Evolutionary conservation across 495 filamentous ascomycete species (phyloP).

Genomic region (Tuber umbilicatum): DNA sequence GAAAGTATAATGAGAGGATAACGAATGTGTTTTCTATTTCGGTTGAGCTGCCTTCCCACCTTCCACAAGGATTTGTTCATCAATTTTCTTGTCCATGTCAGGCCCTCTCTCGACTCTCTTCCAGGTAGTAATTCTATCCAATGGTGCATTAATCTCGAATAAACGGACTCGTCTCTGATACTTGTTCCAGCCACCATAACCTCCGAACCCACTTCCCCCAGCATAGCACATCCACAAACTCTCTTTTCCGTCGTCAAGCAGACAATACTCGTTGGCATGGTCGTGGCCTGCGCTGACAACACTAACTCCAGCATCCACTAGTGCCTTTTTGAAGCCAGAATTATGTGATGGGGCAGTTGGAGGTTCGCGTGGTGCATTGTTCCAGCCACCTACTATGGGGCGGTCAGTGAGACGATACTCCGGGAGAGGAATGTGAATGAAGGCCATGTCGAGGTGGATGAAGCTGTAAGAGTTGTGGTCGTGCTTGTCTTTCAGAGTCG

Average conservation of each 20-base stretch:
- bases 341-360: constrained; percentile 85
- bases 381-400: constrained; percentile 57
- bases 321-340: constrained; percentile 75
- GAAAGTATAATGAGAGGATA: neutral
- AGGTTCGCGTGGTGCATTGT: constrained; percentile 50
- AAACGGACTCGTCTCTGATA: constrained; percentile 78
- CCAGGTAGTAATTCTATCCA: constrained; percentile 79
- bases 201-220: constrained; percentile 81
- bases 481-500: constrained; percentile 60
- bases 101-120: constrained; percentile 80
- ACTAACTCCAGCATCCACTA: constrained; percentile 73
- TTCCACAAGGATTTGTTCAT: constrained; percentile 84
- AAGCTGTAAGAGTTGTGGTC: constrained; percentile 64
- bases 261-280: constrained; percentile 94
- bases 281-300: constrained; percentile 93
- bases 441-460: constrained; percentile 91
- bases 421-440: constrained; percentile 93
- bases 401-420: constrained; percentile 60
- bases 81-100: constrained; percentile 61
- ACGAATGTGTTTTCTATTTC: neutral
- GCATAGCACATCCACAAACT: constrained; percentile 99
- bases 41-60: constrained; percentile 56
- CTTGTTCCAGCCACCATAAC: constrained; percentile 82
- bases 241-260: constrained; percentile 55
- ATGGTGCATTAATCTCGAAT: constrained; percentile 88